Evolutionary conservation across 2,329 filamentous ascomycete species (phyloP).

Genomic region (Penicillium polonicum): DNA sequence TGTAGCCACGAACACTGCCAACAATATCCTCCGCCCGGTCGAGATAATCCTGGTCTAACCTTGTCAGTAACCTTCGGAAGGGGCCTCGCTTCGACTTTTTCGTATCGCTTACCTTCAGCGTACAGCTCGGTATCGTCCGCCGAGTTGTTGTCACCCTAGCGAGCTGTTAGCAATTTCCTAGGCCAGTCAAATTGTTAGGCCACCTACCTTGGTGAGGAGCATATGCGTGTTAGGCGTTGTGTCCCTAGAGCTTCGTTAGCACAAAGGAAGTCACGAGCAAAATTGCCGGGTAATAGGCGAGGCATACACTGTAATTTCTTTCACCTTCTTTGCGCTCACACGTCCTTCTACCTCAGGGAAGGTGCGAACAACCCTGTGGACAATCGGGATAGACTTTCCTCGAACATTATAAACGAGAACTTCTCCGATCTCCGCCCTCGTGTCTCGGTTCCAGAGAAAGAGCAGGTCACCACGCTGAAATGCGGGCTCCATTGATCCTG

Average conservation of each 20-base stretch:
- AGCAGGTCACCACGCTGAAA: constrained; percentile 65
- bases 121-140: constrained; percentile 81
- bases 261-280: background rate
- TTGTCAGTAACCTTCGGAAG: background rate
- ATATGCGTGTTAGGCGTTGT: constrained; percentile 42
- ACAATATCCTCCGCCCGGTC: constrained; percentile 82
- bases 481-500: constrained; percentile 62
- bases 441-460: constrained; percentile 62
- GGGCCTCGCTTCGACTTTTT: background rate
- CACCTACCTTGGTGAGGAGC: constrained; percentile 72
- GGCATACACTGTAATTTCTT: constrained; percentile 33
- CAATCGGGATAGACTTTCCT: constrained; percentile 93
- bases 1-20: constrained; percentile 85
- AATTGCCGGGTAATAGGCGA: background rate
- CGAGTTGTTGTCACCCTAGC: constrained; percentile 81
- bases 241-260: constrained; percentile 20
- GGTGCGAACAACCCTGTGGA: constrained; percentile 81
- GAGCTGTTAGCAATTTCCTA: background rate
- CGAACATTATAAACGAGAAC: constrained; percentile 59
- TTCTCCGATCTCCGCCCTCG: constrained; percentile 67
- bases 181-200: background rate
- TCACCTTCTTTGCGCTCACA: constrained; percentile 35
- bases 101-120: constrained; percentile 46
- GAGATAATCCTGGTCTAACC: constrained; percentile 76
- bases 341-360: constrained; percentile 50